Evolutionary conservation across 169 alveolate species (phyloP).

Genomic region (Eimeria tenella): DNA sequence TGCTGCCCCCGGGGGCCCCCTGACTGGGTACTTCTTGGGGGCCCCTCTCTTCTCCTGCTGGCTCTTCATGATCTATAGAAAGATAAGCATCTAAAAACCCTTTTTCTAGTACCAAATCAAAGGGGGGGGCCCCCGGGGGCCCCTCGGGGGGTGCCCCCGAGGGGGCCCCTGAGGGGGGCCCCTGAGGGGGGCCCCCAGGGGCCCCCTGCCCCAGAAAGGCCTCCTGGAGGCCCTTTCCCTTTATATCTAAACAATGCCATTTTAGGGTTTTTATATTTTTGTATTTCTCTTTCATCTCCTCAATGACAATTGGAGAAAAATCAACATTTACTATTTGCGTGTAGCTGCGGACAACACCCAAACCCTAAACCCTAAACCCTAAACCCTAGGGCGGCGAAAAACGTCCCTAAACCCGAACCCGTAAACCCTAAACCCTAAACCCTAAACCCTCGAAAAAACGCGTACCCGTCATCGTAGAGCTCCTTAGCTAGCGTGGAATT

Average conservation of each 20-base stretch:
- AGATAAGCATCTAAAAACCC: constrained; percentile 59
- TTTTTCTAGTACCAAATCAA: constrained; percentile 60
- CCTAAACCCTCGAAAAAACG: background rate
- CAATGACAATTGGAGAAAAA: constrained; percentile 58
- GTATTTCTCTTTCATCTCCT: background rate
- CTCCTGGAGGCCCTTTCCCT: constrained; percentile 17
- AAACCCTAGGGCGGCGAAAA: too few species aligned
- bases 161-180: background rate
- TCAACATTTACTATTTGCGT: constrained; percentile 11
- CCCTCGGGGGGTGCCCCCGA: background rate
- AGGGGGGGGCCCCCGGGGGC: constrained; percentile 38
- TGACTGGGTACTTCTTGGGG: background rate
- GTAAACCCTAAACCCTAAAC: too few species aligned
- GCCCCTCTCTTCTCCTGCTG: background rate
- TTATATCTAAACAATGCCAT: constrained; percentile 55
- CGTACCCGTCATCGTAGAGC: constrained; percentile 56
- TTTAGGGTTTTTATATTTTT: background rate
- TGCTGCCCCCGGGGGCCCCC: background rate
- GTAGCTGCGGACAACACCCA: constrained; percentile 32
- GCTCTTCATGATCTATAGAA: constrained; percentile 34
- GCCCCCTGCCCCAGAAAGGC: background rate
- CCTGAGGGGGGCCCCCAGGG: background rate
- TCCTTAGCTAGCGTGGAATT: constrained; percentile 17
- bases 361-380: background rate
- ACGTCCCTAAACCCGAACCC: too few species aligned